Percentiles rank a stretch among this genome's conserved stretches.
phyloP scores from a whole-genome alignment of 2,329 filamentous ascomycete genomes.

The Leptographium galeiforme region DNA sequence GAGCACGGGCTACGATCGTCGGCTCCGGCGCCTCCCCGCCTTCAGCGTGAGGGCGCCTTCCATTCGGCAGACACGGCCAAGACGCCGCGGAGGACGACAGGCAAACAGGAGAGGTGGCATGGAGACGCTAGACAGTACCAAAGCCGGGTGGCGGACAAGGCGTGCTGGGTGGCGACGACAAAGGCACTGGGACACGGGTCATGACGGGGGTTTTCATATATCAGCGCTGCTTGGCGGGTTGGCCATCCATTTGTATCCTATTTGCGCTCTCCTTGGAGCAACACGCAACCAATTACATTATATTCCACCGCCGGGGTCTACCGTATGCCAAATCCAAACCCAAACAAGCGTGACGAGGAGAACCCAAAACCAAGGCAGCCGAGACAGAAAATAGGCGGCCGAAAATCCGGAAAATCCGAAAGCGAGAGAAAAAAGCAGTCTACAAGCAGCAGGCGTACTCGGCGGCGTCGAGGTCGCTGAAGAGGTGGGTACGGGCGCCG shows the following conservation, averaged over 20 bases:
- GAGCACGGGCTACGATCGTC: constrained; percentile 10
- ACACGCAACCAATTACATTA: no score
- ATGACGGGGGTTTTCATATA: no score
- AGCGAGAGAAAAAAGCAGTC: neutral
- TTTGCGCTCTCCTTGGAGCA: no score
- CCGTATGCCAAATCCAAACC: neutral
- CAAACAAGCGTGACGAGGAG: neutral
- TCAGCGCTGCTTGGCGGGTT: no score
- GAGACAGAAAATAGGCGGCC: neutral
- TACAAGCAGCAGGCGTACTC: constrained; percentile 21
- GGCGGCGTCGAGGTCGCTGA: constrained; percentile 19
- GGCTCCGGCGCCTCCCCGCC: constrained; percentile 19
- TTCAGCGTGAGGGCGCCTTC: constrained; percentile 35
- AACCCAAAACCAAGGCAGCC: neutral
- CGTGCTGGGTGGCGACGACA: neutral
- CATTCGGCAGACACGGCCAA: constrained; percentile 25
- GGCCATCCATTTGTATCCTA: no score
- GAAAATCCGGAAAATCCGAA: neutral
- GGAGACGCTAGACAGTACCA: no score
- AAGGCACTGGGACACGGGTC: no score
- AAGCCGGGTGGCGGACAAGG: neutral
- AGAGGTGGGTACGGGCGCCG: constrained; percentile 19
- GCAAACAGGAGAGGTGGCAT: no score
- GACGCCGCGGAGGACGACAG: constrained; percentile 5
- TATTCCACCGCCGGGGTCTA: neutral